Evolutionary conservation across 2,329 filamentous ascomycete genomes (phyloP).

Genomic region (Penicillium sp.): DNA sequence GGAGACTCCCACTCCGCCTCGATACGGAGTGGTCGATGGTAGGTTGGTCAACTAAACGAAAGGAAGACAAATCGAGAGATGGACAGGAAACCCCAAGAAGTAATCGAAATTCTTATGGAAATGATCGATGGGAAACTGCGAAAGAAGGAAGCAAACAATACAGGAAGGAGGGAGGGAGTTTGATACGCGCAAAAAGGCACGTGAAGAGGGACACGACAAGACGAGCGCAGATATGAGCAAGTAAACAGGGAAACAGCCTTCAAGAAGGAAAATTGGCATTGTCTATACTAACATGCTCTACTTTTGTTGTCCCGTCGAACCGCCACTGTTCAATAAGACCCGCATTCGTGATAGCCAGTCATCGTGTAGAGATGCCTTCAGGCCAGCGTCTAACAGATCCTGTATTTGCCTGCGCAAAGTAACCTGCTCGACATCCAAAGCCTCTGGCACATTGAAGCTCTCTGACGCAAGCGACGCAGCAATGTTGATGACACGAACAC

Average conservation of each 20-base stretch:
- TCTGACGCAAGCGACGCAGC: conserved; percentile 42
- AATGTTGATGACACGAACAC: conserved; percentile 47
- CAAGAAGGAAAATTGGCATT: neutral
- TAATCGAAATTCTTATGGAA: neutral
- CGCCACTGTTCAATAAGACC: conserved; percentile 26
- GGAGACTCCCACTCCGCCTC: neutral
- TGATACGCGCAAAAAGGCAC: too few relatives aligned
- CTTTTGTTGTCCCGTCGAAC: neutral
- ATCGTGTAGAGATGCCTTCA: conserved; percentile 37
- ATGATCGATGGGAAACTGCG: neutral
- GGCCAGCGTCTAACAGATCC: conserved; percentile 33
- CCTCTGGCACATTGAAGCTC: conserved; percentile 26
- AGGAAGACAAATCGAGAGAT: neutral
- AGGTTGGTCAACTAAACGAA: neutral
- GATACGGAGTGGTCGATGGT: neutral
- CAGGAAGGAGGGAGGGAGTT: neutral
- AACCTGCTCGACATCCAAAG: conserved; percentile 25
- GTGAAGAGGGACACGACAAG: neutral
- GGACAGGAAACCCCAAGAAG: neutral
- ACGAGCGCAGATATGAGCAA: neutral
- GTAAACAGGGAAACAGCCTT: neutral
- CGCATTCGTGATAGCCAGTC: conserved; percentile 42
- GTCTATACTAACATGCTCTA: neutral
- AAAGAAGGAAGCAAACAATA: neutral
- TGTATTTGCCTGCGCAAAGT: conserved; percentile 35